Percentiles rank a stretch among this genome's conserved stretches.
Evolutionary conservation across 2,329 filamentous ascomycete species (phyloP).

Genomic region (Passalora sequoiae): DNA sequence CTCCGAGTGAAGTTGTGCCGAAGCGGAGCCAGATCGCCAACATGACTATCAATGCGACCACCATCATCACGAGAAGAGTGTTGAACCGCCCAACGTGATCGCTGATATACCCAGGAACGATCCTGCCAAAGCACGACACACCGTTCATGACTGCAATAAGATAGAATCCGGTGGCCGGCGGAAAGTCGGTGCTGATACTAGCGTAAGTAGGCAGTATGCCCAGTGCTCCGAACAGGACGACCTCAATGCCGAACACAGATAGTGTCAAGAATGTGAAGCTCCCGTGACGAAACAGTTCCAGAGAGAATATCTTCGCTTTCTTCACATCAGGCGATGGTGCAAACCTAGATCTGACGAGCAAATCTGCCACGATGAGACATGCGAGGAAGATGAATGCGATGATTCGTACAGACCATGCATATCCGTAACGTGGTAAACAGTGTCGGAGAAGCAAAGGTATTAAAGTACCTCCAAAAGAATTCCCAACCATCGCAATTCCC

Average conservation of each 20-base stretch:
- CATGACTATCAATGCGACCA: constrained; percentile 39
- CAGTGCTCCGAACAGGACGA: constrained; percentile 47
- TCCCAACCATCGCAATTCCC: constrained; percentile 39
- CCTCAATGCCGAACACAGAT: constrained; percentile 40
- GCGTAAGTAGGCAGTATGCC: constrained; percentile 47
- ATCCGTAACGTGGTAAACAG: constrained; percentile 34
- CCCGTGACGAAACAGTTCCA: constrained; percentile 33
- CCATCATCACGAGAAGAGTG: constrained; percentile 36
- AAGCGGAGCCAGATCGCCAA: constrained; percentile 44
- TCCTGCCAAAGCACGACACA: constrained; percentile 40
- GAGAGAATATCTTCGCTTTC: constrained; percentile 42
- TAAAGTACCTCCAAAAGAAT: constrained; percentile 35
- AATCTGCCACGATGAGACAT: constrained; percentile 32
- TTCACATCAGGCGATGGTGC: constrained; percentile 25
- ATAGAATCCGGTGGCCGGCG: constrained; percentile 36
- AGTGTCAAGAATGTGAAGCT: constrained; percentile 10
- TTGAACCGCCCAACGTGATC: constrained; percentile 47
- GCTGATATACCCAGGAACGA: constrained; percentile 42
- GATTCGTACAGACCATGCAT: constrained; percentile 35
- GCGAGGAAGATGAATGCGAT: constrained; percentile 36
- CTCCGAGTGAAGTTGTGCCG: constrained; percentile 36
- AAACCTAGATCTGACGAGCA: constrained; percentile 35
- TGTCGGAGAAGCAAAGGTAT: constrained; percentile 35
- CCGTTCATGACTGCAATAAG: constrained; percentile 44
- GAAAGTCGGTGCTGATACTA: constrained; percentile 33